phyloP scores from a whole-genome alignment of 257 asterid species.

The Handroanthus guayacan region DNA sequence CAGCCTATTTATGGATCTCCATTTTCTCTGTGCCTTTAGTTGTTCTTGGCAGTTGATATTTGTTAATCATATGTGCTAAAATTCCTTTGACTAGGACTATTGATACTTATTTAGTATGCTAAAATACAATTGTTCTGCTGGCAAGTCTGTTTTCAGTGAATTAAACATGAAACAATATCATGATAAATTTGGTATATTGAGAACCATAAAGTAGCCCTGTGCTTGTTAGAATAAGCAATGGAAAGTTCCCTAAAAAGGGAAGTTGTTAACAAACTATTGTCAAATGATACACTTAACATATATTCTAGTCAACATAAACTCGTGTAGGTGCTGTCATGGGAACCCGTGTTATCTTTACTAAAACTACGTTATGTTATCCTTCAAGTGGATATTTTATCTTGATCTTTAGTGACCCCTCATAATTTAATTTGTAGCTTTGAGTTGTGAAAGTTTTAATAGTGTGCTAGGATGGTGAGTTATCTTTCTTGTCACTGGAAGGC shows the following conservation, averaged over 20 bases:
- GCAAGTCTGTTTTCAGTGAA: slow-evolving; percentile 3
- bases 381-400: not conserved
- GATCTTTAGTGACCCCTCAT: not conserved
- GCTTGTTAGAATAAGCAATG: not conserved
- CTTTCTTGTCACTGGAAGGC: too few relatives aligned
- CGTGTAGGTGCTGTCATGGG: not conserved
- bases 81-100: slow-evolving; percentile 7
- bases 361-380: not conserved
- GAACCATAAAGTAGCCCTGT: not conserved
- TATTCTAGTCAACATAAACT: not conserved
- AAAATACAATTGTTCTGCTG: not conserved
- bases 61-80: not conserved
- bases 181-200: not conserved
- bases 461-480: slow-evolving; percentile 17
- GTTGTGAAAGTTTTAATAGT: not conserved
- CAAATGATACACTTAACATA: not conserved
- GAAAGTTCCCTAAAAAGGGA: not conserved
- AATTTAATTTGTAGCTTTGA: not conserved
- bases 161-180: not conserved
- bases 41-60: slow-evolving; percentile 2
- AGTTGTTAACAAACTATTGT: not conserved
- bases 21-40: not conserved
- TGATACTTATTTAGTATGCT: not conserved
- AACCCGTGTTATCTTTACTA: not conserved
- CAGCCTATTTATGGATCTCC: not conserved